Conservation (phyloP, 345 rosid genomes). For the Psidium guajava region DNA sequence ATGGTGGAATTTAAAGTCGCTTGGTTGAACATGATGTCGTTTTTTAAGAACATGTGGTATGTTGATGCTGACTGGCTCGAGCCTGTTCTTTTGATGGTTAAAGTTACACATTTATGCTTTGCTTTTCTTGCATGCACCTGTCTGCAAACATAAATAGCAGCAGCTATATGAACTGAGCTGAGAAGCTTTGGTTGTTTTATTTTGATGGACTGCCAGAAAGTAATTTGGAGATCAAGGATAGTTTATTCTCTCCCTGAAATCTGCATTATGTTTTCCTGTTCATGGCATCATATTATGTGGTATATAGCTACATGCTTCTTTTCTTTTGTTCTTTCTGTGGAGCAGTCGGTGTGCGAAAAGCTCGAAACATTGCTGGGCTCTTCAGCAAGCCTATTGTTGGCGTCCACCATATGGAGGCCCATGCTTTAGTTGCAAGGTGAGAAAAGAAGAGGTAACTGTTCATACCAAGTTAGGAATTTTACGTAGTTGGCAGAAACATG, state of each 20-base stretch:
- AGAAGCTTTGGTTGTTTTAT: neutral
- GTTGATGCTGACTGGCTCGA: neutral
- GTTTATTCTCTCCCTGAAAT: neutral
- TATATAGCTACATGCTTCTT: neutral
- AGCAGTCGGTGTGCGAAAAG: constrained; percentile 89
- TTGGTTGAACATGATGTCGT: neutral
- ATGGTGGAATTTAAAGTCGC: neutral
- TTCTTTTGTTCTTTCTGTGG: neutral
- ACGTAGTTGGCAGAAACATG: neutral
- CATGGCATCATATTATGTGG: neutral
- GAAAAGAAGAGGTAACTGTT: neutral
- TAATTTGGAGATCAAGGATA: neutral
- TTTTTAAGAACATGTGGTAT: neutral
- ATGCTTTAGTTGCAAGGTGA: constrained; percentile 85
- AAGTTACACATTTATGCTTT: neutral
- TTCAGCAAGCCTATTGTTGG: constrained; percentile 65
- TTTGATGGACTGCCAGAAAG: neutral
- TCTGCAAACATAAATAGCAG: neutral
- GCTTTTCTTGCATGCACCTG: neutral
- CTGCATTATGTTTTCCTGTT: neutral
- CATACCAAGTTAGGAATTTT: neutral
- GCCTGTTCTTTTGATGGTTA: neutral
- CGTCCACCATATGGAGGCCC: constrained; percentile 98
- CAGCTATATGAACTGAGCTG: neutral
- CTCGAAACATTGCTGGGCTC: constrained; percentile 58